Percentiles rank a stretch among this genome's conserved stretches.
Conservation (phyloP, 345 rosid species). For the Atalantia buxifolia region DNA sequence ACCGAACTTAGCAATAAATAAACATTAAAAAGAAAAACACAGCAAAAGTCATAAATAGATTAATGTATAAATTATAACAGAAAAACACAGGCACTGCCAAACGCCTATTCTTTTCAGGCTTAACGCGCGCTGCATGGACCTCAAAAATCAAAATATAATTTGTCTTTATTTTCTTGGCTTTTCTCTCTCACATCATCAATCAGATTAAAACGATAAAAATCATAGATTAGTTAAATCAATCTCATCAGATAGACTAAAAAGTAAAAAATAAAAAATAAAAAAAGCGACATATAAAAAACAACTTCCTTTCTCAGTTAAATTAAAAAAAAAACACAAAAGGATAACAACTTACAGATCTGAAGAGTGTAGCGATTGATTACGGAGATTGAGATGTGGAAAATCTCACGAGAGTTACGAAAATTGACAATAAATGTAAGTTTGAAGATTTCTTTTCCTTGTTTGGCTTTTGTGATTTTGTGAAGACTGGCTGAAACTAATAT, state of each 20-base stretch:
- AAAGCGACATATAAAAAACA: background rate
- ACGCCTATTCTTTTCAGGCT: background rate
- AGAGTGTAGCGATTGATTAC: slow-evolving; percentile 2
- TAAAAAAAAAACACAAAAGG: background rate
- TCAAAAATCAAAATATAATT: background rate
- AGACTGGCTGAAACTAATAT: slow-evolving; percentile 1
- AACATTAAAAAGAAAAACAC: background rate
- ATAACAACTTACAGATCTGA: slow-evolving; percentile 40
- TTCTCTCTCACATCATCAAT: background rate
- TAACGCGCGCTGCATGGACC: background rate
- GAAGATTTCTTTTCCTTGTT: background rate
- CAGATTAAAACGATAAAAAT: background rate
- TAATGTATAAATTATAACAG: background rate
- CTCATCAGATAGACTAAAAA: background rate
- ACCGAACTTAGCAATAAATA: background rate
- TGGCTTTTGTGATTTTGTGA: background rate
- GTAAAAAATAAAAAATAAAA: background rate
- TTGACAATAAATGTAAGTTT: background rate
- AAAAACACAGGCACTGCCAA: background rate
- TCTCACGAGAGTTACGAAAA: background rate
- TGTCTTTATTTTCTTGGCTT: background rate
- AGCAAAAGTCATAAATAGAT: background rate
- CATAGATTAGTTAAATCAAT: background rate
- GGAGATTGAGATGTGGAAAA: background rate
- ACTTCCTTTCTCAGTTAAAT: background rate